These are phyloP conservation scores for Jaltomata sinuosa DNA, from an alignment of 257 asterid genomes.

Conservation along the genomic window DNA sequence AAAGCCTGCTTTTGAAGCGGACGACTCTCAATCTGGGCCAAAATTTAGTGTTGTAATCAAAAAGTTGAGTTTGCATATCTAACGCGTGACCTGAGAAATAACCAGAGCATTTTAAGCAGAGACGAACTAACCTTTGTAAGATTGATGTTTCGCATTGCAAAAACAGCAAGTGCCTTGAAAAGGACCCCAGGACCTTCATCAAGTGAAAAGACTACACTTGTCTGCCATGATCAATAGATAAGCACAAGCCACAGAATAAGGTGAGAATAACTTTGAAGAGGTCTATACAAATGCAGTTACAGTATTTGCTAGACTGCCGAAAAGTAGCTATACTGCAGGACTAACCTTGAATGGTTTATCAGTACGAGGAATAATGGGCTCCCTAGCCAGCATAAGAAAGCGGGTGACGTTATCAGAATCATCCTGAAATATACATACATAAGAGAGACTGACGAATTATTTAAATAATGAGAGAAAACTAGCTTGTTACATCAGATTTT, in stretches of 20 bases:
- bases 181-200: conserved; percentile 99
- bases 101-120: background rate
- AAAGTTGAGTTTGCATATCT: background rate
- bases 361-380: conserved; percentile 91
- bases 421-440: conserved; percentile 44
- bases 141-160: conserved; percentile 88
- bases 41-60: background rate
- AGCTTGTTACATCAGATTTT: background rate
- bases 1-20: conserved; percentile 84
- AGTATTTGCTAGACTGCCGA: background rate
- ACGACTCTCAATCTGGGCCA: conserved; percentile 88
- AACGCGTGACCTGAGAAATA: background rate
- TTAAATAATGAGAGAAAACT: background rate
- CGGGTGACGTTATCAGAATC: conserved; percentile 94
- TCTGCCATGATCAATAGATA: conserved; percentile 29
- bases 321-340: background rate
- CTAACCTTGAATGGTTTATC: conserved; percentile 94
- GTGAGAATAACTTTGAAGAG: background rate
- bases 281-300: background rate
- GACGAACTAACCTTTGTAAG: conserved; percentile 69
- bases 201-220: conserved; percentile 97
- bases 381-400: conserved; percentile 94
- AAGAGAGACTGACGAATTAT: background rate
- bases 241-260: background rate
- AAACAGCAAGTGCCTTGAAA: conserved; percentile 96